phyloP scores from a whole-genome alignment of 495 filamentous ascomycete species.

The Podospora appendiculata region DNA sequence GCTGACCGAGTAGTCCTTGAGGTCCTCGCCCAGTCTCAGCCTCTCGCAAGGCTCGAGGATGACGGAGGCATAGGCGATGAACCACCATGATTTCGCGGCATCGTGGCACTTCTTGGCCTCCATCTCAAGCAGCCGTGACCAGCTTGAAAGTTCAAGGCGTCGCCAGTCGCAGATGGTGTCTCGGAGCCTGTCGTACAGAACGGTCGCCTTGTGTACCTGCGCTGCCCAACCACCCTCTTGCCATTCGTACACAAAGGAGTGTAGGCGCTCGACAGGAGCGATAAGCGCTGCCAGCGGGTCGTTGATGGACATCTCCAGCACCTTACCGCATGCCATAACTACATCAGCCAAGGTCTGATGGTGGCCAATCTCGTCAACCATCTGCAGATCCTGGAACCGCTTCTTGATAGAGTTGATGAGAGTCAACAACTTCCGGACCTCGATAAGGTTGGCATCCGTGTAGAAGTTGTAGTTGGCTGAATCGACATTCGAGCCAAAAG shows the following conservation, averaged over 20 bases:
- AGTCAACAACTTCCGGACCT: conserved; percentile 61
- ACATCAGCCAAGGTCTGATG: conserved; percentile 64
- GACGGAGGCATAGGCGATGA: conserved; percentile 83
- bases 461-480: conserved; percentile 76
- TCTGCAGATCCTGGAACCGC: conserved; percentile 63
- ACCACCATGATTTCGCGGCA: conserved; percentile 90
- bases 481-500: conserved; percentile 33
- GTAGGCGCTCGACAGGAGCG: conserved; percentile 74
- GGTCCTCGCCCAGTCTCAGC: conserved; percentile 44
- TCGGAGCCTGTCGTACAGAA: conserved; percentile 68
- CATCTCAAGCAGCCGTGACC: conserved; percentile 81
- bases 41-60: conserved; percentile 64
- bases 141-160: conserved; percentile 81
- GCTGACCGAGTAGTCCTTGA: conserved; percentile 55
- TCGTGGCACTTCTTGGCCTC: conserved; percentile 67
- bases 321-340: conserved; percentile 59
- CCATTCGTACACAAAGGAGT: conserved; percentile 82
- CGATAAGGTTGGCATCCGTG: conserved; percentile 62
- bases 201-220: conserved; percentile 59
- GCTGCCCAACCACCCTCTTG: conserved; percentile 74
- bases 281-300: conserved; percentile 82
- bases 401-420: conserved; percentile 57
- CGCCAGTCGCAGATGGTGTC: conserved; percentile 76
- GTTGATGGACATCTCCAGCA: conserved; percentile 66
- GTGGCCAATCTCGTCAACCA: conserved; percentile 48